Conservation (phyloP, 306 rosid species). For the Notholithocarpus densiflorus region DNA sequence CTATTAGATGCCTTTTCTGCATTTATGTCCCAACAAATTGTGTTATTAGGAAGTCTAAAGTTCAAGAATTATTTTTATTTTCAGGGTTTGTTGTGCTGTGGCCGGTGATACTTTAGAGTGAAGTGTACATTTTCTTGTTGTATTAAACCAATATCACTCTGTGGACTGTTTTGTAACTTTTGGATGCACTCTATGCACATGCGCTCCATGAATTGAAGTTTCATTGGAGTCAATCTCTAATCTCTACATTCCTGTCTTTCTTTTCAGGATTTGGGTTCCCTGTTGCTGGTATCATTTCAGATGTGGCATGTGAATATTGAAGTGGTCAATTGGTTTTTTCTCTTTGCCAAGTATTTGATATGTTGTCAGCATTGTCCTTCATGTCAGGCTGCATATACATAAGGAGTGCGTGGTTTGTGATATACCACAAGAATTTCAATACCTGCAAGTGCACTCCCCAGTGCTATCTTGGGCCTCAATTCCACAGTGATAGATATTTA, state of each 20-base stretch:
- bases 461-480: neutral
- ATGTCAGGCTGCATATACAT: neutral
- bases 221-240: too few relatives aligned
- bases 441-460: neutral
- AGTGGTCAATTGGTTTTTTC: neutral
- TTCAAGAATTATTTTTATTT: neutral
- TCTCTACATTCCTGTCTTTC: neutral
- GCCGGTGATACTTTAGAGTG: neutral
- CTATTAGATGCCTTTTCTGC: neutral
- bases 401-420: neutral
- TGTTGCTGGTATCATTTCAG: neutral
- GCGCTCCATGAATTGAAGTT: neutral
- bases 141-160: neutral
- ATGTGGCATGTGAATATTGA: neutral
- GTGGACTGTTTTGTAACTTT: neutral
- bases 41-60: neutral
- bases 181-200: neutral
- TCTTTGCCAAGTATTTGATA: neutral
- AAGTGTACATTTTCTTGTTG: neutral
- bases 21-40: neutral
- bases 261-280: neutral
- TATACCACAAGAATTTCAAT: neutral
- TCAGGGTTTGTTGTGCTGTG: conserved; percentile 12
- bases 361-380: neutral
- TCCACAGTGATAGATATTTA: neutral